These are phyloP conservation scores for Corchorus olitorius DNA, from an alignment of 345 rosid species.

Conservation along the genomic window DNA sequence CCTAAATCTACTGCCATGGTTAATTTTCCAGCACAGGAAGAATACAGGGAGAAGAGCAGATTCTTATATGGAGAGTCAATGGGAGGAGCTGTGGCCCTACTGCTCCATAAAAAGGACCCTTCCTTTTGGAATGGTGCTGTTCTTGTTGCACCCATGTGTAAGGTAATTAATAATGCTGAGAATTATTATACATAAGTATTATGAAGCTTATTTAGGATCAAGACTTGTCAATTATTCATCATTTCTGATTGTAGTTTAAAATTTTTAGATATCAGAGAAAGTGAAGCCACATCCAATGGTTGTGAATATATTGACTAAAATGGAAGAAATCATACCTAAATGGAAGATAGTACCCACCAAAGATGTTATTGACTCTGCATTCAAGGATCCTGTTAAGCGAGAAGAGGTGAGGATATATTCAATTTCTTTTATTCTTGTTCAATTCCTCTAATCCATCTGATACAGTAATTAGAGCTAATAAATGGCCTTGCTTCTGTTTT, in stretches of 20 bases:
- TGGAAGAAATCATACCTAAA: conserved; percentile 88
- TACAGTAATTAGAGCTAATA: neutral
- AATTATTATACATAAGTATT: neutral
- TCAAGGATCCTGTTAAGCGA: conserved; percentile 82
- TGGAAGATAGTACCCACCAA: conserved; percentile 97
- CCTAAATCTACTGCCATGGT: neutral
- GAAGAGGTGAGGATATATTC: conserved; percentile 51
- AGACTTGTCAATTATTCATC: neutral
- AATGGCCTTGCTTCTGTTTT: neutral
- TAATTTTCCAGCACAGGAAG: conserved; percentile 55
- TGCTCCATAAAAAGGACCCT: conserved; percentile 84
- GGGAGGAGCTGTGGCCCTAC: conserved; percentile 95
- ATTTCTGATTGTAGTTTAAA: neutral
- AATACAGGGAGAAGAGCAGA: conserved; percentile 70
- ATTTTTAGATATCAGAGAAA: conserved; percentile 79
- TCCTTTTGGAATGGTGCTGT: conserved; percentile 84
- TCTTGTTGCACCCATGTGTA: conserved; percentile 98
- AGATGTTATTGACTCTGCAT: conserved; percentile 80
- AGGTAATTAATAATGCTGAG: conserved; percentile 42
- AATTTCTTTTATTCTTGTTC: neutral
- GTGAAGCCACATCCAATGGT: conserved; percentile 93
- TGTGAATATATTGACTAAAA: conserved; percentile 69
- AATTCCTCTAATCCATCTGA: neutral
- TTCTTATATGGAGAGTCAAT: conserved; percentile 97
- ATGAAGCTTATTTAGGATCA: neutral